phyloP scores from a whole-genome alignment of 768 basidiomycete genomes.

The Hydnomerulius pinastri region DNA sequence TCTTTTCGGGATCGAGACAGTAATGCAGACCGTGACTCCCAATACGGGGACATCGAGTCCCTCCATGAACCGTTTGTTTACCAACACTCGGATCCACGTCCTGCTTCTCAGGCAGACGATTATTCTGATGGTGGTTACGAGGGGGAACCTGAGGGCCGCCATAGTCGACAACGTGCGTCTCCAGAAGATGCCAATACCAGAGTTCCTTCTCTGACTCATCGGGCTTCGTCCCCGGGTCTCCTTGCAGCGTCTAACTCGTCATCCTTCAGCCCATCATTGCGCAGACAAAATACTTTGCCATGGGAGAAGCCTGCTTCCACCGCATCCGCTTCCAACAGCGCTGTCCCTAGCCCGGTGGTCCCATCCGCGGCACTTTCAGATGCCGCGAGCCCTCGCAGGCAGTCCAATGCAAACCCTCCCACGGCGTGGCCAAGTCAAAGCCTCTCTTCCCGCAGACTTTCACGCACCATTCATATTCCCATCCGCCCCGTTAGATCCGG shows the following conservation, averaged over 20 bases:
- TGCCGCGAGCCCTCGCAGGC: constrained; percentile 65
- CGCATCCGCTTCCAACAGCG: constrained; percentile 56
- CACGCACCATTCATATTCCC: constrained; percentile 80
- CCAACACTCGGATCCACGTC: constrained; percentile 57
- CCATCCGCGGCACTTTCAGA: constrained; percentile 65
- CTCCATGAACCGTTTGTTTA: constrained; percentile 64
- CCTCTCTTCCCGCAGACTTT: constrained; percentile 75
- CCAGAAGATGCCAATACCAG: constrained; percentile 42
- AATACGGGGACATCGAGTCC: constrained; percentile 53
- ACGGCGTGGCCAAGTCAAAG: constrained; percentile 58
- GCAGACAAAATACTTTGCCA: constrained; percentile 64
- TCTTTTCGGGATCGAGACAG: constrained; percentile 39
- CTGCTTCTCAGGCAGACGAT: constrained; percentile 64
- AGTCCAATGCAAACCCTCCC: constrained; percentile 47
- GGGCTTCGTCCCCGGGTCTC: constrained; percentile 54
- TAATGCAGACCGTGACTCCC: constrained; percentile 60
- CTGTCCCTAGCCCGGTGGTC: constrained; percentile 60
- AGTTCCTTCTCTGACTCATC: constrained; percentile 51
- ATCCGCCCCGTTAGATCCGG: constrained; percentile 66
- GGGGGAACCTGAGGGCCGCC: constrained; percentile 60
- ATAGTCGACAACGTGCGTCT: constrained; percentile 78
- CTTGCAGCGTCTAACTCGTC: constrained; percentile 68
- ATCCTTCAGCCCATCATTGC: constrained; percentile 67
- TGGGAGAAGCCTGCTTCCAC: constrained; percentile 58
- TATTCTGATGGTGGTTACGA: constrained; percentile 86